Evolutionary conservation across 2,329 filamentous ascomycete genomes (phyloP).

Genomic region (Helotiales sp.): DNA sequence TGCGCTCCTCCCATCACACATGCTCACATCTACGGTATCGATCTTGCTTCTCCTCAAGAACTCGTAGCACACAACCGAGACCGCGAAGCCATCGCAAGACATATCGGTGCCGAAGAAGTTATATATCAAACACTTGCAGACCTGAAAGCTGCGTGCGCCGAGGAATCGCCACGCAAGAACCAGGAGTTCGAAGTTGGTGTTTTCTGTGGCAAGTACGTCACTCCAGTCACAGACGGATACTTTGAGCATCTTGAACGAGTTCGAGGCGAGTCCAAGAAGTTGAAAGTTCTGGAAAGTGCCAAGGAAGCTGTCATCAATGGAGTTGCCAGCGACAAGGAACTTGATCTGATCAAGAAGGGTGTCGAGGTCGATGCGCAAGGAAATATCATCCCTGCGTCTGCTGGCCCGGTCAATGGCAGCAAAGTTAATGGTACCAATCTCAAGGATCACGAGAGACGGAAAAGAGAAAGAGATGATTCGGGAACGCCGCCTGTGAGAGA

Average conservation of each 20-base stretch:
- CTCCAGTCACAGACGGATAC: constrained; percentile 77
- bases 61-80: constrained; percentile 73
- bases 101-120: constrained; percentile 76
- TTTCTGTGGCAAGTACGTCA: constrained; percentile 87
- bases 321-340: constrained; percentile 62
- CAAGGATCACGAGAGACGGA: constrained; percentile 34
- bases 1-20: constrained; percentile 84
- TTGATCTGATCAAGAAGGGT: constrained; percentile 66
- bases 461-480: constrained; percentile 39
- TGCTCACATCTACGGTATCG: constrained; percentile 86
- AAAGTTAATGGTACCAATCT: constrained; percentile 27
- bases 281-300: constrained; percentile 68
- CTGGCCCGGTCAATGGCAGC: constrained; percentile 20
- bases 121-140: constrained; percentile 80
- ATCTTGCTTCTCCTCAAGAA: constrained; percentile 72
- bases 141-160: constrained; percentile 77
- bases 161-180: constrained; percentile 65
- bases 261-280: constrained; percentile 71
- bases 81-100: constrained; percentile 62
- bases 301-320: constrained; percentile 68
- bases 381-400: constrained; percentile 55
- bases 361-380: constrained; percentile 61
- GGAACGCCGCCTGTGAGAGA: constrained; percentile 41
- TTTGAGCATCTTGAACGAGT: constrained; percentile 79
- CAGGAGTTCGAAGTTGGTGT: constrained; percentile 87